These are phyloP conservation scores for Calonectria crousiana DNA, from an alignment of 2,329 filamentous ascomycete genomes.

Conservation along the genomic window DNA sequence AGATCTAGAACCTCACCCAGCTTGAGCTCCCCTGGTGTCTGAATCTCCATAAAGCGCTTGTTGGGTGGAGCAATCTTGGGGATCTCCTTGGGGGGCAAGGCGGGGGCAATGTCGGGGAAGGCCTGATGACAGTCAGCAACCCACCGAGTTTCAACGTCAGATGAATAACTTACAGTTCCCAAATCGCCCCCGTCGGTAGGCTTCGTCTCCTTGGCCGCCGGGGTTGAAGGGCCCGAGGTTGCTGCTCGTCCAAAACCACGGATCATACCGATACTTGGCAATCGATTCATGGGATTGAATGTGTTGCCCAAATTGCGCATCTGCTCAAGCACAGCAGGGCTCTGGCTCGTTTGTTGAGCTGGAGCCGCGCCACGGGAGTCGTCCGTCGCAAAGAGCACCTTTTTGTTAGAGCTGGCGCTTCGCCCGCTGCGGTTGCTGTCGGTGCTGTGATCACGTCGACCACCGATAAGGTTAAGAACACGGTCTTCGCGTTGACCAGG, in stretches of 20 bases:
- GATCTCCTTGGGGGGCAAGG: conserved; percentile 66
- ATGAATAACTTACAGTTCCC: conserved; percentile 61
- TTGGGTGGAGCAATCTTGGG: conserved; percentile 75
- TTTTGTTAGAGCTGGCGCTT: conserved; percentile 72
- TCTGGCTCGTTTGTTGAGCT: conserved; percentile 38
- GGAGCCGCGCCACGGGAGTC: conserved; percentile 45
- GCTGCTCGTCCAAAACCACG: conserved; percentile 75
- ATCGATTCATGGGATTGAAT: conserved; percentile 84
- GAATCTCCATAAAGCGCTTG: conserved; percentile 78
- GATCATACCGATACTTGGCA: conserved; percentile 80
- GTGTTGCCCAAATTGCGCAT: conserved; percentile 85
- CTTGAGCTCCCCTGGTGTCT: conserved; percentile 77
- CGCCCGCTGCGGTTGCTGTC: conserved; percentile 78
- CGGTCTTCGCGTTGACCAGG: conserved; percentile 67
- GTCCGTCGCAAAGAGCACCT: conserved; percentile 62
- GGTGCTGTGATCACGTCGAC: conserved; percentile 80
- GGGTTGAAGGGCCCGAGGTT: conserved; percentile 53
- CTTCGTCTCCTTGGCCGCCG: conserved; percentile 55
- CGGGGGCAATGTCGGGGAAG: conserved; percentile 70
- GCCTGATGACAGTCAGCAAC: conserved; percentile 54
- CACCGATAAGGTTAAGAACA: conserved; percentile 78
- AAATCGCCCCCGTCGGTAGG: conserved; percentile 67
- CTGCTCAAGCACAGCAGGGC: conserved; percentile 79
- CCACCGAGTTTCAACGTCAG: neutral
- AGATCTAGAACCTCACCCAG: conserved; percentile 80